These are phyloP conservation scores for Teunomyces atbi DNA, from an alignment of 805 yeast genomes.

Conservation along the genomic window DNA sequence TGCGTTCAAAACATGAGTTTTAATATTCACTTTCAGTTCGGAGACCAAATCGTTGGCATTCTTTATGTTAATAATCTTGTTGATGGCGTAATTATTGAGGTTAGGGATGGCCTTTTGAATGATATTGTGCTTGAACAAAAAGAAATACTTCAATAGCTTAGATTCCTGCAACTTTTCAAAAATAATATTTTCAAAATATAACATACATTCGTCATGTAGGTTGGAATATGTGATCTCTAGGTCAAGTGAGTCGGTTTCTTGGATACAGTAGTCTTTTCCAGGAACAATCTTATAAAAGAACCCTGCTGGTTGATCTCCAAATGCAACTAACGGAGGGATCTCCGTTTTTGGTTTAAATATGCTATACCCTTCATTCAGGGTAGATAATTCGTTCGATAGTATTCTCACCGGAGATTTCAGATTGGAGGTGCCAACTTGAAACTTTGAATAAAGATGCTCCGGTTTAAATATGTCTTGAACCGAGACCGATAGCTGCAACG, in stretches of 20 bases:
- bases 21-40: constrained; percentile 13
- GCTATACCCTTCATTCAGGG: constrained; percentile 23
- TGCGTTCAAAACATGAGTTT: constrained; percentile 8
- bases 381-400: constrained; percentile 38
- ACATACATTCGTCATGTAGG: constrained; percentile 44
- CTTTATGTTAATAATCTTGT: constrained; percentile 14
- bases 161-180: constrained; percentile 13
- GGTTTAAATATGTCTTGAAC: constrained; percentile 76
- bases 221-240: constrained; percentile 47
- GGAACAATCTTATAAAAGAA: constrained; percentile 54
- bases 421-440: constrained; percentile 62
- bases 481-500: constrained; percentile 64
- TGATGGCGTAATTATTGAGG: constrained; percentile 29
- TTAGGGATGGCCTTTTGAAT: constrained; percentile 24
- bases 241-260: constrained; percentile 35
- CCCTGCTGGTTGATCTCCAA: constrained; percentile 68
- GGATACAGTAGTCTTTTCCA: constrained; percentile 14
- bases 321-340: constrained; percentile 44
- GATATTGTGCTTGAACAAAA: constrained; percentile 19
- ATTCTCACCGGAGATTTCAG: constrained; percentile 54
- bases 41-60: constrained; percentile 18
- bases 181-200: constrained; percentile 11
- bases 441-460: constrained; percentile 58
- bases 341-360: constrained; percentile 18
- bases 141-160: constrained; percentile 18